Evolutionary conservation across 441 rosid species (phyloP), one percentile per base, ranked within the genome.

Genomic region (Lepidium campestre): DNA sequence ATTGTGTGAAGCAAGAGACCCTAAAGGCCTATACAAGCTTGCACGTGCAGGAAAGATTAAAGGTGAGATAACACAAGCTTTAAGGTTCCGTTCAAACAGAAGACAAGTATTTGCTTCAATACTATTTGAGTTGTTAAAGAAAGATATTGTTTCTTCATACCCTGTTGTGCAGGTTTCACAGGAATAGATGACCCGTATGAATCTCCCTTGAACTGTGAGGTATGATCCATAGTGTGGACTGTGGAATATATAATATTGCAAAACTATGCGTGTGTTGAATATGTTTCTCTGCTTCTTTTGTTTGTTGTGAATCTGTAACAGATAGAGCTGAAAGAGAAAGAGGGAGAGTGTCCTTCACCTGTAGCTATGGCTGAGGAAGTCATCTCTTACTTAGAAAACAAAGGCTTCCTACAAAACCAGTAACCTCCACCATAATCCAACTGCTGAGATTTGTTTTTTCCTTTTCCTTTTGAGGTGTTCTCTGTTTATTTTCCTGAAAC

Each of bases 161-260:
- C 20, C 4, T 42, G 25, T 64, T 45, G 52, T 77, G 77, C 82
- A 92, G 98, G 98, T 68, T 89, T 92, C 77, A 89, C 98, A 13
- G 96, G 98, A 41, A 85, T 89, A 40, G 96, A 92, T 74, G 98
- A 92, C 62, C 93, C 95, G 2, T 89, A 92, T 36, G 96, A 92
- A 74, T 81, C 93, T 2, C 98, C 98, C 4, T 57, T 86, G 80
- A 84, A 85, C n/a, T 86, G 97, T 39, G 98, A 92, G 95, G 96
- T 86, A 82, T 42, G 55, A 61, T 57, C 32, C 13, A 49, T 29
- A 4, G 0, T 46, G 10, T 34, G 36, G 42, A 4, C 0, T 46
- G 10, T 34, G 36, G 42, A 58, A 42, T 11, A 27, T 13, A 63
- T 32, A 46, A 46, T 31, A 34, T 34, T 3, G 3, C 25, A 10